Percentiles rank a stretch among this genome's conserved stretches.
Conservation (phyloP, 1,139 yeast genomes). For the Blastobotrys malaysiensis region DNA sequence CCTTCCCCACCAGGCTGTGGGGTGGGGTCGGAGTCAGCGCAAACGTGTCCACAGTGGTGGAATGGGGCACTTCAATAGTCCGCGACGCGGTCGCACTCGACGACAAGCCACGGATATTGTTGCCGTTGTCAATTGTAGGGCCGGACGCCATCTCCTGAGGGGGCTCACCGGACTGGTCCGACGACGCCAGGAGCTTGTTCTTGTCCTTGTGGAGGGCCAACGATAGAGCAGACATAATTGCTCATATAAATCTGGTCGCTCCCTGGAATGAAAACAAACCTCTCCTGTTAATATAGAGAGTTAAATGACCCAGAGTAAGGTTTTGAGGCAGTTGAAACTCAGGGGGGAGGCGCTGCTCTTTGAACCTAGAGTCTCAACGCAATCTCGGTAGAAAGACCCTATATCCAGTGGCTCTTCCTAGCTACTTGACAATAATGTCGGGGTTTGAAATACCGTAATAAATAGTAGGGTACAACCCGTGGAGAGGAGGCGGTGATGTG, state of each 20-base stretch:
- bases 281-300: no score
- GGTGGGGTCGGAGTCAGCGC: not conserved
- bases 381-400: no score
- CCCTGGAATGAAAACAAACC: no score
- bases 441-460: not conserved
- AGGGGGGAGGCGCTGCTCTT: no score
- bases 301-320: no score
- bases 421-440: no score
- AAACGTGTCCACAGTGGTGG: not conserved
- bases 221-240: conserved; percentile 4
- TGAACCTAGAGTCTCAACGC: no score
- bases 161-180: not conserved
- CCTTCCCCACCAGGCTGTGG: not conserved
- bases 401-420: no score
- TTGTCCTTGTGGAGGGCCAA: conserved; percentile 3
- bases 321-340: no score
- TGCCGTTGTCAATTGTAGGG: not conserved
- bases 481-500: not conserved
- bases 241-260: not conserved
- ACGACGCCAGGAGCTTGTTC: not conserved
- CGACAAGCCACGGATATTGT: not conserved
- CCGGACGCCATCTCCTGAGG: not conserved
- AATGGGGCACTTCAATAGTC: not conserved
- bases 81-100: not conserved
- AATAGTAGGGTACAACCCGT: not conserved